Evolutionary conservation across 768 basidiomycete genomes (phyloP), one percentile per base, ranked within the genome.

Genomic region (Suillus americanus): DNA sequence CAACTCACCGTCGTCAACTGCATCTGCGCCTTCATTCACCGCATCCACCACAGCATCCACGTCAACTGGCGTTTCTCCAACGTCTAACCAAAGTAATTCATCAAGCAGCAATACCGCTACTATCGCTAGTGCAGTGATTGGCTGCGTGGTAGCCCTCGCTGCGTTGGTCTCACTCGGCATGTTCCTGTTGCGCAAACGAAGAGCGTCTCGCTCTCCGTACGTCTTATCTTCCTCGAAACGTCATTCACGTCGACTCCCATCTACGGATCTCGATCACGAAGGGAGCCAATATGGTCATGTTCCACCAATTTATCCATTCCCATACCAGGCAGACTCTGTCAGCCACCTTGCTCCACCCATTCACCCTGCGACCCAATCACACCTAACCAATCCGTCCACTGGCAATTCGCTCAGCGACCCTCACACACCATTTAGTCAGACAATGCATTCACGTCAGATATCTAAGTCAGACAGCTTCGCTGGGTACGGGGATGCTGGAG

Each of bases 1-100:
- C 33, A 70, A 66, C 43, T 89, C 87, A 0, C 87, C 87, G 2
- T 81, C 85, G 14, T 84, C 86, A 5, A 88, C 79, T n/a, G 62
- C 65, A n/a, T 67, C 68, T 20, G 30, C 72, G 35, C 69, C 74
- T 5, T 72, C 78, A 3, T 67, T 70, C 6, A 70, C 74, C 25
- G 61, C 13, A 14, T 40, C 38, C 8, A 70, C 74, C 25, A 62
- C 66, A 9, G 57, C 72, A 7, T 46, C 68, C 25, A 70, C 50
- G 40, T 53, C 64, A 33, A 8, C 73, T 13, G 62, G 65, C 28
- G 60, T 69, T 45, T 68, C 77, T 13, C 48, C 74, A 33, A 62
- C 69, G 3, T 65, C 71, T 53, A 68, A 67, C 7, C 55, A 57
- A 51, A 56, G 62, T 25, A 62, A 76, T 37, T 66, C 77, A 1